Evolutionary conservation across 2,329 filamentous ascomycete species (phyloP).

Genomic region (Sphaceloma murrayae): DNA sequence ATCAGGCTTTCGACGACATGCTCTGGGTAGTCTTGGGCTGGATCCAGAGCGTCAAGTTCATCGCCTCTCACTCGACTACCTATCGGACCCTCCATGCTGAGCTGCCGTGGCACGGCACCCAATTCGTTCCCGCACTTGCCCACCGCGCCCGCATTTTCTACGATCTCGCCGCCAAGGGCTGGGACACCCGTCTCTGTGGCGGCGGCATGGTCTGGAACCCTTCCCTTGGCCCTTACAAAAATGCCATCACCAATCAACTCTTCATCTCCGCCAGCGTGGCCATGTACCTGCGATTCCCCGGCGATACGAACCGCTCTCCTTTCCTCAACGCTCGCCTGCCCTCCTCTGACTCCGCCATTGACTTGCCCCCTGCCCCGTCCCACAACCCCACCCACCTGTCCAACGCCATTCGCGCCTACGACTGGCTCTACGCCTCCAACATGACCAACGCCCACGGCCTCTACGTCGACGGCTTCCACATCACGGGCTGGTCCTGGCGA

Average conservation of each 20-base stretch:
- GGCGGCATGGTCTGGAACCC: constrained; percentile 93
- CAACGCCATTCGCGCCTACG: constrained; percentile 53
- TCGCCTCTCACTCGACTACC: constrained; percentile 54
- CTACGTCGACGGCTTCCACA: constrained; percentile 82
- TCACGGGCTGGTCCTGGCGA: constrained; percentile 47
- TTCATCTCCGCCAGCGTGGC: constrained; percentile 73
- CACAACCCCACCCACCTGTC: constrained; percentile 66
- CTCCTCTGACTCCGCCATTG: constrained; percentile 38
- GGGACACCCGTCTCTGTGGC: constrained; percentile 69
- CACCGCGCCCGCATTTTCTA: constrained; percentile 79
- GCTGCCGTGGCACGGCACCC: constrained; percentile 59
- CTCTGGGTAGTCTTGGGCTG: constrained; percentile 90
- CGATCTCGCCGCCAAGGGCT: constrained; percentile 66
- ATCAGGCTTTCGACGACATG: constrained; percentile 85
- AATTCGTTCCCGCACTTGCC: constrained; percentile 69
- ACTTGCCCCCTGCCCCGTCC: constrained; percentile 54
- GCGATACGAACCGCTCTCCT: constrained; percentile 63
- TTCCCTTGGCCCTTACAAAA: constrained; percentile 74
- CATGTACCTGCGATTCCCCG: constrained; percentile 86
- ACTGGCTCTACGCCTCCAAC: constrained; percentile 55
- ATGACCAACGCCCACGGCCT: constrained; percentile 59
- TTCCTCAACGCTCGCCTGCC: constrained; percentile 42
- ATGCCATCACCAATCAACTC: constrained; percentile 89
- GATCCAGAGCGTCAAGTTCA: constrained; percentile 72
- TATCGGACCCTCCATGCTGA: constrained; percentile 44